Base-by-base conservation (phyloP, 2,329 filamentous ascomycete genomes). In the Aureobasidium sp. region DNA sequence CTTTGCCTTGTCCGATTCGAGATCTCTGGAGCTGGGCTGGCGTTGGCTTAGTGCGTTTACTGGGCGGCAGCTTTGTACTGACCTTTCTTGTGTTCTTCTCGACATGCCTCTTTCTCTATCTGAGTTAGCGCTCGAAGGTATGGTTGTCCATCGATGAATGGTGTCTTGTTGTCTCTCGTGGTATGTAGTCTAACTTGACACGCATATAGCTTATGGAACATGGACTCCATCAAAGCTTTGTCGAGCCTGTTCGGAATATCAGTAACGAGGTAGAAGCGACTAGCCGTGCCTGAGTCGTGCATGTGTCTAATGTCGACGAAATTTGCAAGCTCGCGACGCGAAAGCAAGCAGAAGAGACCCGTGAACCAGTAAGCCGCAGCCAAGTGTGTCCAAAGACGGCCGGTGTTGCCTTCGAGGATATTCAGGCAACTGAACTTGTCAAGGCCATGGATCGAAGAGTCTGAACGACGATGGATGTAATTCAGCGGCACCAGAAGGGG, bases 341-440 rank as follows among this genome's bases (percentile, higher is more conserved):
- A 25, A 16, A 8, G 6, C 24, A 41, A 17, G 38, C 38, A 41
- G 22, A 41, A 41, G 22, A 41, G 38, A 17, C 38, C 12, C 22
- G 38, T 41, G 24, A 41, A 41, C 21, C 38, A 41, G 24, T 27
- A 41, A 41, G 38, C 12, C 7, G 22, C 38, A 41, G 4, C 22
- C n/a, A 41, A 27, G n/a, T 41, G 38, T 41, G 38, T 8, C 38
- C 38, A 41, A 17, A 41, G 38, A 25, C 38, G 38, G 12, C 8
- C 21, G 8, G 38, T 27, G 12, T 25, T 14, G 38, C 14, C n/a
- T 14, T 41, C 38, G 38, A 41, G 21, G 21, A 41, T 41, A 14
- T 41, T 41, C 22, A 41, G 22, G 24, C 38, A 41, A 27, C 38
- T 41, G 22, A 41, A 41, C 38, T 41, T 41, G 22, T 41, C 38